Evolutionary conservation across 2,329 filamentous ascomycete genomes (phyloP).

Genomic region (Aspergillus pseudoviridinutans): DNA sequence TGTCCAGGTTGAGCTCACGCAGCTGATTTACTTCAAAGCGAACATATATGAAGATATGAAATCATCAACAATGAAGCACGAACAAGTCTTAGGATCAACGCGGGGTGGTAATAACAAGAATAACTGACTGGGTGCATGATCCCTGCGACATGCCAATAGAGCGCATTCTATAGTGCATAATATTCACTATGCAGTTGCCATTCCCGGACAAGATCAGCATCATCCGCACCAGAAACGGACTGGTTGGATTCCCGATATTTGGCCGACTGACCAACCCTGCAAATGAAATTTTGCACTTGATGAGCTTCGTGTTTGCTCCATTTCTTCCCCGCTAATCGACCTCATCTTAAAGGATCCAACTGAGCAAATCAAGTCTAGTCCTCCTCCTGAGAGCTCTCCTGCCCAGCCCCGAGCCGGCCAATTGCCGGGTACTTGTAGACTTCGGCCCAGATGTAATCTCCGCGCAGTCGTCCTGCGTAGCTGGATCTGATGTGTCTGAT

Average conservation of each 20-base stretch:
- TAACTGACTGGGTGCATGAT: neutral
- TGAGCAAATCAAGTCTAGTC: neutral
- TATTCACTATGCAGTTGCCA: neutral
- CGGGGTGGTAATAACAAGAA: neutral
- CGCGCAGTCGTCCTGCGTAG: slow-evolving; percentile 1
- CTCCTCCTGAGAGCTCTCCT: neutral
- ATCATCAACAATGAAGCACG: neutral
- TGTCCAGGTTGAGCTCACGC: neutral
- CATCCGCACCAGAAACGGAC: slow-evolving; percentile 1
- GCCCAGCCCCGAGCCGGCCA: slow-evolving; percentile 5
- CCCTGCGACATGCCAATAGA: neutral
- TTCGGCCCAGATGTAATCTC: slow-evolving; percentile 1
- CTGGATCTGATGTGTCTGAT: slow-evolving; percentile 1
- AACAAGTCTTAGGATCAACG: neutral
- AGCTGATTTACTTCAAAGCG: neutral
- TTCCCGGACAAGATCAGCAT: slow-evolving; percentile 2
- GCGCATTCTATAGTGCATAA: neutral
- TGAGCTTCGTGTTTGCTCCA: slow-evolving; percentile 1
- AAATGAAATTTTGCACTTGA: neutral
- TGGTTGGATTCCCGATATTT: slow-evolving; percentile 17
- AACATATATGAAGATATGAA: neutral
- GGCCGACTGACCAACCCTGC: slow-evolving; percentile 6
- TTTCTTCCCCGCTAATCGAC: neutral
- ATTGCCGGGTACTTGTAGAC: slow-evolving; percentile 5
- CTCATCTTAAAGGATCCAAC: neutral